phyloP scores from a whole-genome alignment of 306 rosid species.

The Cicer cuneatum region DNA sequence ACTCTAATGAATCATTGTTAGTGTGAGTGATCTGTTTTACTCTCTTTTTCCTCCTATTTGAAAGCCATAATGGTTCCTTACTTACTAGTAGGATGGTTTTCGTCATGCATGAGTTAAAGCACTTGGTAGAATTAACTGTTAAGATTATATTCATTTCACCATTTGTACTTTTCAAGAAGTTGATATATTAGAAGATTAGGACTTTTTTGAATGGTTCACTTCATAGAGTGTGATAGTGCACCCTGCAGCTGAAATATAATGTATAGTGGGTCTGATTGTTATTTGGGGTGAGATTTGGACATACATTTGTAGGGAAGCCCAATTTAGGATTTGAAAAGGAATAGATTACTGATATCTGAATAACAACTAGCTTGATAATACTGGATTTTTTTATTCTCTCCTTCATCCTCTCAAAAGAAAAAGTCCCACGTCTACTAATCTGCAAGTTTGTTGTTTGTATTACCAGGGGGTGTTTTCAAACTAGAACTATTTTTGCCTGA shows the following conservation, averaged over 20 bases:
- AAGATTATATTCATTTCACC: background rate
- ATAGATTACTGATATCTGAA: background rate
- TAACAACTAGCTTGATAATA: constrained; percentile 18
- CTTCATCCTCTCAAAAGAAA: background rate
- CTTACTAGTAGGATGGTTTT: background rate
- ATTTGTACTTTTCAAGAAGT: constrained; percentile 8
- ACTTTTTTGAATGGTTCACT: background rate
- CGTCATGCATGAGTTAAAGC: constrained; percentile 12
- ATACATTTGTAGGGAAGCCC: background rate
- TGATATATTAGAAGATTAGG: background rate
- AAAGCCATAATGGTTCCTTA: background rate
- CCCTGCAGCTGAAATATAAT: constrained; percentile 4
- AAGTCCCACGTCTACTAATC: background rate
- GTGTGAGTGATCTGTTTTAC: constrained; percentile 11
- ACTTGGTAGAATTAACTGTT: background rate
- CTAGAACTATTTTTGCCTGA: constrained; percentile 96
- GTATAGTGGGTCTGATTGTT: background rate
- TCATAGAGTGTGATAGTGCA: background rate
- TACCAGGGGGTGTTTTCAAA: constrained; percentile 92
- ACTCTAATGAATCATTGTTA: background rate
- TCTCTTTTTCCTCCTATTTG: background rate
- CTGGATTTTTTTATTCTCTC: background rate
- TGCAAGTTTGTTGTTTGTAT: constrained; percentile 36
- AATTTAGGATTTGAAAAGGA: constrained; percentile 1
- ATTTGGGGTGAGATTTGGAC: constrained; percentile 1